Percentiles rank a stretch among this genome's conserved stretches.
These are phyloP conservation scores for Diaporthe nobilis DNA, from an alignment of 2,329 filamentous ascomycete genomes.

Conservation along the genomic window DNA sequence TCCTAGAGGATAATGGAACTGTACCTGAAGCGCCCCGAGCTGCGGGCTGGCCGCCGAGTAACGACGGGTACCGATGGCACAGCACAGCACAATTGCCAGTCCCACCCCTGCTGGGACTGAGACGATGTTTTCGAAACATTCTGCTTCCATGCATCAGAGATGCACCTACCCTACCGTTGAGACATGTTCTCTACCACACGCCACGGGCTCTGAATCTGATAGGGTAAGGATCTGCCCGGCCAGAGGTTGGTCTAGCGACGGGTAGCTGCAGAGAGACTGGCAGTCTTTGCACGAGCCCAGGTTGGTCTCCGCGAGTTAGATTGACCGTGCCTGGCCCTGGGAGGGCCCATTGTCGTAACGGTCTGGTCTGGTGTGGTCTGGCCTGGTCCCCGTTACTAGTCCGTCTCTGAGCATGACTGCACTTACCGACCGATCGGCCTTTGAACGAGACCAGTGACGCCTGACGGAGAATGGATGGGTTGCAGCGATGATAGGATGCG, in stretches of 20 bases:
- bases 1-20: slow-evolving; percentile 15
- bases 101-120: slow-evolving; percentile 37
- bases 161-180: slow-evolving; percentile 65
- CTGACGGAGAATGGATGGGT: slow-evolving; percentile 33
- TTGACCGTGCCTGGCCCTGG: slow-evolving; percentile 47
- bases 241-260: slow-evolving; percentile 54
- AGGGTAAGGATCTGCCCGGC: slow-evolving; percentile 55
- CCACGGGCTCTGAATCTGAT: slow-evolving; percentile 61
- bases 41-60: slow-evolving; percentile 35
- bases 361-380: slow-evolving; percentile 37
- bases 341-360: slow-evolving; percentile 46
- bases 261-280: slow-evolving; percentile 56
- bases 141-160: slow-evolving; percentile 59
- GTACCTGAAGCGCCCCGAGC: slow-evolving; percentile 38
- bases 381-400: slow-evolving; percentile 37
- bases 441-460: slow-evolving; percentile 30
- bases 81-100: slow-evolving; percentile 30
- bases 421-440: slow-evolving; percentile 15
- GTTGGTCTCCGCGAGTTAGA: slow-evolving; percentile 51
- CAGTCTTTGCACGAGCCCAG: slow-evolving; percentile 52
- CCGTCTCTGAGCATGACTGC: slow-evolving; percentile 29
- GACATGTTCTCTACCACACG: slow-evolving; percentile 60
- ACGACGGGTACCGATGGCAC: slow-evolving; percentile 35
- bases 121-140: slow-evolving; percentile 40
- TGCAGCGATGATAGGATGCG: slow-evolving; percentile 15